Percentiles rank a stretch among this genome's conserved stretches.
Evolutionary conservation across 2,329 filamentous ascomycete genomes (phyloP).

Genomic region (Penicillium expansum): DNA sequence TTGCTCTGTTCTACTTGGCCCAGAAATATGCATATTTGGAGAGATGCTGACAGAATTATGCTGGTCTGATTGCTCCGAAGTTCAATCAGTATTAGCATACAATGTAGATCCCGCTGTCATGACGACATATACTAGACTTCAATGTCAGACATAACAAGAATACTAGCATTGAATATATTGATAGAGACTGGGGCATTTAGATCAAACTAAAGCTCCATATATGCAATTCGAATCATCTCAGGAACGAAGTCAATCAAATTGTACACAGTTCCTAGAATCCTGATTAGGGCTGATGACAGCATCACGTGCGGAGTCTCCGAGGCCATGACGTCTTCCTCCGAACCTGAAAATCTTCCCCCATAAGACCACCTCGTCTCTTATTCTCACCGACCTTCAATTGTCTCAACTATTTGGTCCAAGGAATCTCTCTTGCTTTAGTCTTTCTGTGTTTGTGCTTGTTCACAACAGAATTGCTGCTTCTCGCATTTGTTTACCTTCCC

Average conservation of each 20-base stretch:
- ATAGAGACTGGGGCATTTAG: not conserved
- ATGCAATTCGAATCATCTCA: not conserved
- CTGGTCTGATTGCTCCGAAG: not conserved
- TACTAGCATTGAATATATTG: not conserved
- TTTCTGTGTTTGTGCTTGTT: not conserved
- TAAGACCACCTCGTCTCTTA: constrained; percentile 69
- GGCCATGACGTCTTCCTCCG: constrained; percentile 35
- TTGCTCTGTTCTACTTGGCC: not conserved
- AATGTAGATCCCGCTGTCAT: constrained; percentile 1
- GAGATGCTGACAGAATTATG: not conserved
- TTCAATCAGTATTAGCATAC: not conserved
- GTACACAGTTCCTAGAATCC: not conserved
- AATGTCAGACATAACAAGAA: not conserved
- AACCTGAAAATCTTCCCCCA: constrained; percentile 22
- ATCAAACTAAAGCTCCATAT: not conserved
- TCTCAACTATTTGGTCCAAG: constrained; percentile 3
- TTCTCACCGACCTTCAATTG: constrained; percentile 40
- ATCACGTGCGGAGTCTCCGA: constrained; percentile 19
- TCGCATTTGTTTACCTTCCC: constrained; percentile 16
- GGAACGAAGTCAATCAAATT: not conserved
- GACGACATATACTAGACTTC: not conserved
- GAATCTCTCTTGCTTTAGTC: not conserved
- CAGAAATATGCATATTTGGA: not conserved
- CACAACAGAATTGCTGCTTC: not conserved
- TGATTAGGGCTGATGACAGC: constrained; percentile 2